Percentiles rank a stretch among this genome's conserved stretches.
phyloP scores from a whole-genome alignment of 1,284 basidiomycete genomes.

The Cryptococcus hybrid region DNA sequence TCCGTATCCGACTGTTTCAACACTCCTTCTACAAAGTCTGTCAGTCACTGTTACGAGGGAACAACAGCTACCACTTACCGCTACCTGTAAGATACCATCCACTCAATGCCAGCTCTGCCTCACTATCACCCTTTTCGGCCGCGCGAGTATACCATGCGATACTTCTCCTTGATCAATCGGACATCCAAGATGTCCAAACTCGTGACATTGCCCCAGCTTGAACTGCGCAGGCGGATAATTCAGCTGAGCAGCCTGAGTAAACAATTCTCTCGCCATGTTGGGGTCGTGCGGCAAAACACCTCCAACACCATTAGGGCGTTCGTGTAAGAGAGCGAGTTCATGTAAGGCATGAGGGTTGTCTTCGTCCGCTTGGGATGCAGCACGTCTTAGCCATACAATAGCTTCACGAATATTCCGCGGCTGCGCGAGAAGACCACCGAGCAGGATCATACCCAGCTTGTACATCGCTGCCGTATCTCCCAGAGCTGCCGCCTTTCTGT shows the following conservation, averaged over 20 bases:
- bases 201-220: slow-evolving; percentile 92
- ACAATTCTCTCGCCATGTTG: slow-evolving; percentile 74
- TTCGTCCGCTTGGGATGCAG: slow-evolving; percentile 95
- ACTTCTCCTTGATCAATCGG: slow-evolving; percentile 84
- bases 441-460: slow-evolving; percentile 93
- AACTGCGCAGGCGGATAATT: slow-evolving; percentile 93
- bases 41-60: slow-evolving; percentile 5
- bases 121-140: slow-evolving; percentile 89
- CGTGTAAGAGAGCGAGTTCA: slow-evolving; percentile 91
- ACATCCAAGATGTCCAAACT: slow-evolving; percentile 86
- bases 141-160: slow-evolving; percentile 99
- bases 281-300: slow-evolving; percentile 53
- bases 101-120: slow-evolving; percentile 91
- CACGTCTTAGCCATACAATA: slow-evolving; percentile 89
- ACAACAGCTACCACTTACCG: slow-evolving; percentile 29
- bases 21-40: slow-evolving; percentile 59
- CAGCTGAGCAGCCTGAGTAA: slow-evolving; percentile 88
- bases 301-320: slow-evolving; percentile 55
- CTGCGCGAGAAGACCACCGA: slow-evolving; percentile 84
- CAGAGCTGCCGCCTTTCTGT: slow-evolving; percentile 91
- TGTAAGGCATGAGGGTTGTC: slow-evolving; percentile 98
- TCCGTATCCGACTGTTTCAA: slow-evolving; percentile 97
- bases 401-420: slow-evolving; percentile 85
- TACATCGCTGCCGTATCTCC: slow-evolving; percentile 99
- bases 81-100: slow-evolving; percentile 97